Evolutionary conservation across 176 grass and related monocot genomes (phyloP).

Genomic region (Aechmea fasciata): DNA sequence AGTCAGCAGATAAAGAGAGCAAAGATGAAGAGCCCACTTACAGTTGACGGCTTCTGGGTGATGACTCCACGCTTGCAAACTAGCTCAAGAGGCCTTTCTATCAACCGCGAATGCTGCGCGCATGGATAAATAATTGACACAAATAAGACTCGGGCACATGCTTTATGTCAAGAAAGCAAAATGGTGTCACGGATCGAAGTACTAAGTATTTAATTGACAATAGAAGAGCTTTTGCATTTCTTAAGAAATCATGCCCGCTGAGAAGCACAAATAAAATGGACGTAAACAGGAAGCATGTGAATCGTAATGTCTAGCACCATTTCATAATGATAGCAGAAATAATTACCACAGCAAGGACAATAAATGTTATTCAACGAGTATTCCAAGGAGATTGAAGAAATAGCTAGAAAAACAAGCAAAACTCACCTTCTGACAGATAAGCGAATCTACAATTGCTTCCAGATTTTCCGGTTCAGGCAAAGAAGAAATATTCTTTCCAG

Average conservation of each 20-base stretch:
- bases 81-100: slow-evolving; percentile 76
- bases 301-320: too few species aligned
- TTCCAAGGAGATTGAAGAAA: slow-evolving; percentile 9
- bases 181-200: neutral
- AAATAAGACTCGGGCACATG: neutral
- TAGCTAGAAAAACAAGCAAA: slow-evolving; percentile 2
- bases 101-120: slow-evolving; percentile 73
- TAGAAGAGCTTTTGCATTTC: too few species aligned
- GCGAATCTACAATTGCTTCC: slow-evolving; percentile 53
- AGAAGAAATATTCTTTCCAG: slow-evolving; percentile 80
- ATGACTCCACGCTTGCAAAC: slow-evolving; percentile 76
- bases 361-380: too few species aligned
- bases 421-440: slow-evolving; percentile 87
- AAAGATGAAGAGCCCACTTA: slow-evolving; percentile 26
- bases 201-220: too few species aligned
- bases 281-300: too few species aligned
- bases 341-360: too few species aligned
- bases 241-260: too few species aligned
- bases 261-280: too few species aligned
- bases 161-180: neutral
- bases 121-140: slow-evolving; percentile 4
- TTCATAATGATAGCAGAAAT: too few species aligned
- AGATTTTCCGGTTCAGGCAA: slow-evolving; percentile 61
- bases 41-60: slow-evolving; percentile 76
- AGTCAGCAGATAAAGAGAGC: neutral